Evolutionary conservation across 257 asterid species (phyloP).

Genomic region (Rhazya stricta): DNA sequence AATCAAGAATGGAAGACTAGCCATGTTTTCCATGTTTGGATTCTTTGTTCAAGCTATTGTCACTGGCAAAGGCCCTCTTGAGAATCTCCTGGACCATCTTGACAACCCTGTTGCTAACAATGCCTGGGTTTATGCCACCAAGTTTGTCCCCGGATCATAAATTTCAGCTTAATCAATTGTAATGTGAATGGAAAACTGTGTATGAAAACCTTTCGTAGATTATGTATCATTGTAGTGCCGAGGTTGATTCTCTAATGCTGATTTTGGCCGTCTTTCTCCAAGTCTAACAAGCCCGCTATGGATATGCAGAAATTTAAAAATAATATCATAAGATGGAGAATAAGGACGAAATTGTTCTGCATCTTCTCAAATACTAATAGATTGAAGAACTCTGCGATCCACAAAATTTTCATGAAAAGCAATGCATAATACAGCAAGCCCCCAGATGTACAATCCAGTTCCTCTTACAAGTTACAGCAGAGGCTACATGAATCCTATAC

Average conservation of each 20-base stretch:
- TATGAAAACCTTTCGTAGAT: background rate
- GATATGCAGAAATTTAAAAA: background rate
- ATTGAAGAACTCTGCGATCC: background rate
- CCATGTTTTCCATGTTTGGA: constrained; percentile 81
- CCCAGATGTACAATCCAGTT: constrained; percentile 4
- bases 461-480: constrained; percentile 14
- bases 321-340: background rate
- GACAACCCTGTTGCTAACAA: constrained; percentile 81
- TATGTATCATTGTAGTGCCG: background rate
- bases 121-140: constrained; percentile 78
- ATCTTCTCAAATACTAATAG: background rate
- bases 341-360: background rate
- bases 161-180: background rate
- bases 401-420: background rate
- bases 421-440: background rate
- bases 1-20: constrained; percentile 71
- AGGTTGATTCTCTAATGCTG: too few species aligned
- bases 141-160: constrained; percentile 65
- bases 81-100: constrained; percentile 69
- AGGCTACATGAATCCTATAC: constrained; percentile 1
- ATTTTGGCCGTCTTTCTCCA: background rate
- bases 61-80: constrained; percentile 65
- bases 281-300: background rate
- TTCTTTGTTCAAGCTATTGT: constrained; percentile 63
- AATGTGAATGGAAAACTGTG: constrained; percentile 10